Percentiles rank a stretch among this genome's conserved stretches.
Evolutionary conservation across 1,139 yeast genomes (phyloP).

Genomic region (Candida gigantensis): DNA sequence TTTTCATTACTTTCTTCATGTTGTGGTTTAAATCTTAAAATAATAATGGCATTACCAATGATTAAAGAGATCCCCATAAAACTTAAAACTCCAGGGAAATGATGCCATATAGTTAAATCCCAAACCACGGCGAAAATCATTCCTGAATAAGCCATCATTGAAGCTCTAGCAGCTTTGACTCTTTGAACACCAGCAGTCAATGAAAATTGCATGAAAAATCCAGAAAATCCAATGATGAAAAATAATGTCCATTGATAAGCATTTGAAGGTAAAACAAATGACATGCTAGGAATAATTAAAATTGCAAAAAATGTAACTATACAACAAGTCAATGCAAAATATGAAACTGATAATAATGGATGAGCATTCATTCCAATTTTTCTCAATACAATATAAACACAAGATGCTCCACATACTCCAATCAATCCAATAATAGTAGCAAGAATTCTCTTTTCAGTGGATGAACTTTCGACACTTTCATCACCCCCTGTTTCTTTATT

Average conservation of each 20-base stretch:
- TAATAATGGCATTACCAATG: conserved; percentile 62
- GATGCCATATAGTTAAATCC: conserved; percentile 73
- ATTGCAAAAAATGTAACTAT: conserved; percentile 58
- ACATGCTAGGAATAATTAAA: conserved; percentile 56
- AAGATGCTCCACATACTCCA: conserved; percentile 72
- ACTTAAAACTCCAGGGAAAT: conserved; percentile 70
- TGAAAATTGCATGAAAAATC: conserved; percentile 78
- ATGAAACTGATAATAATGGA: conserved; percentile 76
- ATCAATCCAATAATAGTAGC: conserved; percentile 68
- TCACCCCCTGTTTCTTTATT: conserved; percentile 30
- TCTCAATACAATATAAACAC: conserved; percentile 71
- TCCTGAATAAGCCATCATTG: conserved; percentile 73
- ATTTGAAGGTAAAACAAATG: conserved; percentile 62
- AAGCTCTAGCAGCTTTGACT: conserved; percentile 76
- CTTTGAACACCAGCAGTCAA: conserved; percentile 83
- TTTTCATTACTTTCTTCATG: conserved; percentile 12
- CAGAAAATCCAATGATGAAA: conserved; percentile 65
- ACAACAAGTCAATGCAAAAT: conserved; percentile 65
- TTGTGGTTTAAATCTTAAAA: conserved; percentile 51
- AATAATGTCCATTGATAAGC: conserved; percentile 66
- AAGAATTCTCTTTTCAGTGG: conserved; percentile 41
- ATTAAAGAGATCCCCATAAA: conserved; percentile 69
- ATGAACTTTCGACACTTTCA: conserved; percentile 40
- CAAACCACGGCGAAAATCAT: conserved; percentile 78
- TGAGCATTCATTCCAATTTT: conserved; percentile 78